phyloP scores from a whole-genome alignment of 176 grass and related monocot species.

The Hordeum marinum region DNA sequence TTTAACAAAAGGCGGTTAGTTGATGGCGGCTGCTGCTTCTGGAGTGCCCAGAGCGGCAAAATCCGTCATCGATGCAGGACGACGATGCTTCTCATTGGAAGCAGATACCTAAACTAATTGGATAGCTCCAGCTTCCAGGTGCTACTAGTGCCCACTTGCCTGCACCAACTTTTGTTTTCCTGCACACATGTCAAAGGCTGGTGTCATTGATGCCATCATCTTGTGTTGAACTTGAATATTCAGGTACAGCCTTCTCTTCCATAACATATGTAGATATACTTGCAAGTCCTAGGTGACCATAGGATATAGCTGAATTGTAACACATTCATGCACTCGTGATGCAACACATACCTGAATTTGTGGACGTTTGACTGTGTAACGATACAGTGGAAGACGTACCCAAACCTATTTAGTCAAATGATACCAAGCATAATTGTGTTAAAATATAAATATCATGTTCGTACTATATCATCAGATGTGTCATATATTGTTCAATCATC shows the following conservation, averaged over 20 bases:
- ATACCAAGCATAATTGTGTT: not conserved
- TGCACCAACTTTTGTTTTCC: conserved; percentile 4
- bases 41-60: not conserved
- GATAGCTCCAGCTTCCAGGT: not conserved
- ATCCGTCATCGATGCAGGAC: not conserved
- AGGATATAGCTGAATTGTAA: not conserved
- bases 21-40: not conserved
- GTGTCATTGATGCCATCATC: conserved; percentile 1
- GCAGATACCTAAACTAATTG: conserved; percentile 2
- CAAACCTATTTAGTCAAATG: not conserved
- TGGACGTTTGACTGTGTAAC: not conserved
- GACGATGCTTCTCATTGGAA: not conserved
- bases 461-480: not conserved
- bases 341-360: not conserved
- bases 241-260: not conserved
- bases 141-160: not conserved
- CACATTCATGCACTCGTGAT: not conserved
- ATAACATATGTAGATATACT: not conserved
- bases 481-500: not conserved
- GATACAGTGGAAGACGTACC: not conserved
- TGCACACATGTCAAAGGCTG: conserved; percentile 23
- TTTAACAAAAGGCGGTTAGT: not conserved
- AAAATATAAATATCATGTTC: not conserved
- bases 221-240: not conserved
- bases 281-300: not conserved